phyloP scores from a whole-genome alignment of 306 rosid genomes.

The Lathyrus sativus region DNA sequence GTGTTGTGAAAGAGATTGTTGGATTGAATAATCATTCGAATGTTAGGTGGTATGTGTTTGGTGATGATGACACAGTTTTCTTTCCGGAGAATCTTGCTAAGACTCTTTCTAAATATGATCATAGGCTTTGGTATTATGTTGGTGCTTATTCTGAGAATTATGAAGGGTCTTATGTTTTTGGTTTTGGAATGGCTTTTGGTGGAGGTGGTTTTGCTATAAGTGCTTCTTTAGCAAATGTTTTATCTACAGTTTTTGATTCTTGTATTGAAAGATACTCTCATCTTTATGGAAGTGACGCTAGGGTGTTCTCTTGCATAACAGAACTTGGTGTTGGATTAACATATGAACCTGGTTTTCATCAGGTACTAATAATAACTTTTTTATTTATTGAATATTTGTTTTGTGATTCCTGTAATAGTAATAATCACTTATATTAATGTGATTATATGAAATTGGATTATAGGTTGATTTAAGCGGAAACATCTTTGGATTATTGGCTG shows the following conservation, averaged over 20 bases:
- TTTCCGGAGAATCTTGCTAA: slow-evolving; percentile 75
- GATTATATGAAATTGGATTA: slow-evolving; percentile 26
- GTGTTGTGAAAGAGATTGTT: slow-evolving; percentile 68
- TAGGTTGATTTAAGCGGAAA: slow-evolving; percentile 75
- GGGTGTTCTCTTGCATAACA: slow-evolving; percentile 69
- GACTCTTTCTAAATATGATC: slow-evolving; percentile 78
- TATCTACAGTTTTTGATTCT: slow-evolving; percentile 70
- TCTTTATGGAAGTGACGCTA: slow-evolving; percentile 79
- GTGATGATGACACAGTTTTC: slow-evolving; percentile 83
- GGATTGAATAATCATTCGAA: slow-evolving; percentile 52
- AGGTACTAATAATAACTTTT: slow-evolving; percentile 47
- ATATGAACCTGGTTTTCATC: slow-evolving; percentile 87
- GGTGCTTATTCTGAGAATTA: slow-evolving; percentile 71
- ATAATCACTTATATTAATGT: not conserved
- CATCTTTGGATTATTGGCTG: slow-evolving; percentile 66
- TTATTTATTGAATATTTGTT: not conserved
- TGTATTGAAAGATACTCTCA: slow-evolving; percentile 76
- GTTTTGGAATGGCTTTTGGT: slow-evolving; percentile 79
- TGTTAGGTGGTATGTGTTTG: slow-evolving; percentile 91
- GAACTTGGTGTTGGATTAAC: slow-evolving; percentile 79
- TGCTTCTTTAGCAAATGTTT: slow-evolving; percentile 53
- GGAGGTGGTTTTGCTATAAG: slow-evolving; percentile 90
- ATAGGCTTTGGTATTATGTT: slow-evolving; percentile 68
- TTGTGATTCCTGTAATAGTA: slow-evolving; percentile 32
- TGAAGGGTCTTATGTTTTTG: slow-evolving; percentile 36